Evolutionary conservation across 2,329 filamentous ascomycete species (phyloP).

Genomic region (Claviceps sp.): DNA sequence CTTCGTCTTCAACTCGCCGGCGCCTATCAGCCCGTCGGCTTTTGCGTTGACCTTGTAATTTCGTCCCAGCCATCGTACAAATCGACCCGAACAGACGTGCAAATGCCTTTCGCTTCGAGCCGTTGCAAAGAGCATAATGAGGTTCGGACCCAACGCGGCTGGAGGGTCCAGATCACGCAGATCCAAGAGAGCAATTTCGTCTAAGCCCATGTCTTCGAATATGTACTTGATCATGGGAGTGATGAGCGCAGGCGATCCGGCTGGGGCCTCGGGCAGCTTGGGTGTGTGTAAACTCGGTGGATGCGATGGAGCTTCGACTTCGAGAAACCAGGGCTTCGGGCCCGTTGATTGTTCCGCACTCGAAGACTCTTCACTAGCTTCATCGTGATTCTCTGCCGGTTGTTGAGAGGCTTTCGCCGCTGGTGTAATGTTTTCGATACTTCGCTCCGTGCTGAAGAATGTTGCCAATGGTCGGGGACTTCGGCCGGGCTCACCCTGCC

Average conservation of each 20-base stretch:
- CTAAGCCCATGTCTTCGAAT: constrained; percentile 74
- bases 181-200: constrained; percentile 69
- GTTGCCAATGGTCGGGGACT: constrained; percentile 10
- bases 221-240: constrained; percentile 61
- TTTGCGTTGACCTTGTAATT: constrained; percentile 59
- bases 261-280: constrained; percentile 43
- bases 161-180: constrained; percentile 74
- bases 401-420: constrained; percentile 5
- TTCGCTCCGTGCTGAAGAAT: constrained; percentile 12
- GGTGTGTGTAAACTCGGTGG: constrained; percentile 33
- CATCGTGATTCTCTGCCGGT: constrained; percentile 10
- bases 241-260: constrained; percentile 57
- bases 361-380: constrained; percentile 12
- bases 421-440: constrained; percentile 9
- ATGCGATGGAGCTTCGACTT: constrained; percentile 49
- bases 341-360: not conserved
- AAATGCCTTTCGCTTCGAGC: constrained; percentile 87
- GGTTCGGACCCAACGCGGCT: constrained; percentile 71
- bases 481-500: constrained; percentile 9
- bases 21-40: constrained; percentile 77
- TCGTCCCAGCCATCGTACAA: constrained; percentile 72
- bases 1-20: constrained; percentile 84
- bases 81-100: constrained; percentile 78
- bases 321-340: constrained; percentile 69
- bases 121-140: constrained; percentile 87